Evolutionary conservation across 306 rosid species (phyloP), one percentile per base, ranked within the genome.

Genomic region (Trifolium subterraneum): DNA sequence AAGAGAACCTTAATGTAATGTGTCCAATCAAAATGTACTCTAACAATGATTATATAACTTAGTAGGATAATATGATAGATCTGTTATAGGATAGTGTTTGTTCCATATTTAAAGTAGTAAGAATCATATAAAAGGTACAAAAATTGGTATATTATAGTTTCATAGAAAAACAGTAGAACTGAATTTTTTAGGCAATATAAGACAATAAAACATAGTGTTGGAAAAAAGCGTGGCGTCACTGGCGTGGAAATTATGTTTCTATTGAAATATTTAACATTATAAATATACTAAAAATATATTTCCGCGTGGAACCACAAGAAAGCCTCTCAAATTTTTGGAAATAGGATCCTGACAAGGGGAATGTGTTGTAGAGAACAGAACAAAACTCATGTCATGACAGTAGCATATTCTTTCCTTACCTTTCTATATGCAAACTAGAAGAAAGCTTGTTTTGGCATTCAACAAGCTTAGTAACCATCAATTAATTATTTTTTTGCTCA

Each of bases 401-500:
- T 8, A 13, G 7, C 55, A 14, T 33, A 44, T 54, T 52, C 29
- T 38, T 65, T 68, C 20, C 29, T 13, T 76, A 9, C 44, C 58
- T 8, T 7, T 59, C 51, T 58, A 68, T 20, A 64, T 33, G 73
- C 55, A 20, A 10, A 42, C 31, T 11, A 11, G 44, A 65, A 66
- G 83, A 56, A 73, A 68, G 67, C 31, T 47, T 48, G 54, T 52
- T 59, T 78, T 66, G 18, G 74, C 33, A 10, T 31, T 35, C 69
- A 35, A 31, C 38, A 44, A 64, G 55, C 83, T 79, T 79, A 56
- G 83, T 72, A 65, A 79, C 19, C 3, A 79, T 33, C 83, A 70
- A 55, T 72, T 6, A 64, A 7, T n/a, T 52, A 18, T 41, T 41
- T 10, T 7, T 4, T 48, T 56, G 14, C 36, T 36, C 45, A 36